Evolutionary conservation across 345 rosid genomes (phyloP), one percentile per base, ranked within the genome.

Genomic region (Gossypium sturtianum): DNA sequence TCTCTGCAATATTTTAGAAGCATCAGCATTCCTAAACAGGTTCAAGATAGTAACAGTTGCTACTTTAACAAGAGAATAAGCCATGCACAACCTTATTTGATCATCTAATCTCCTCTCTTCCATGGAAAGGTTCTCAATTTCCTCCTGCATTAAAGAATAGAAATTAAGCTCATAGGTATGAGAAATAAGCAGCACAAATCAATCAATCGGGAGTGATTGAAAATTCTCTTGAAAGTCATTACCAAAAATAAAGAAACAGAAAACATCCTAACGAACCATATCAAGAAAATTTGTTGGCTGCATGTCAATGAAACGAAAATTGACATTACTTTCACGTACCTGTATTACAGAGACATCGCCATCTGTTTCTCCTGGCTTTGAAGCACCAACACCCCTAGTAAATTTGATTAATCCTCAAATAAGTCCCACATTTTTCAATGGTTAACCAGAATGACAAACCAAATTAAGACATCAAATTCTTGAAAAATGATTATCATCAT

Each of bases 351-450:
- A 84, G 73, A 79, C 80, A 75, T 87, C 87, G 29, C 80, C 84
- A 75, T 85, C 89, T 67, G 75, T 63, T 57, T 91, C 88, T 54
- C 86, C 91, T 73, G 93, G 87, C 77, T 77, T 73, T 59, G 85
- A 82, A 74, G 91, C 78, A 84, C 89, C 95, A 80, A 83, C 71
- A 64, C 94, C 97, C 93, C 99, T 93, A 59, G 75, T 77, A 80
- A 85, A 83, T 75, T 78, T 77, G 78, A 70, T 72, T 47, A 72
- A 77, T 77, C 56, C 73, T 54, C 72, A 62, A 23, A 79, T 83
- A 62, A 87, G 83, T 75, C 58, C 68, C 69, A 73, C 68, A 49
- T 76, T 53, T n/a, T 77, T 38, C 25, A 56, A 53, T 22, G 29
- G 73, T 15, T 58, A 62, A 20, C 23, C 66, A 77, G 61, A 80